Base-by-base conservation (phyloP, 2,329 filamentous ascomycete genomes). In the Lasiodiplodia hormozganensis region DNA sequence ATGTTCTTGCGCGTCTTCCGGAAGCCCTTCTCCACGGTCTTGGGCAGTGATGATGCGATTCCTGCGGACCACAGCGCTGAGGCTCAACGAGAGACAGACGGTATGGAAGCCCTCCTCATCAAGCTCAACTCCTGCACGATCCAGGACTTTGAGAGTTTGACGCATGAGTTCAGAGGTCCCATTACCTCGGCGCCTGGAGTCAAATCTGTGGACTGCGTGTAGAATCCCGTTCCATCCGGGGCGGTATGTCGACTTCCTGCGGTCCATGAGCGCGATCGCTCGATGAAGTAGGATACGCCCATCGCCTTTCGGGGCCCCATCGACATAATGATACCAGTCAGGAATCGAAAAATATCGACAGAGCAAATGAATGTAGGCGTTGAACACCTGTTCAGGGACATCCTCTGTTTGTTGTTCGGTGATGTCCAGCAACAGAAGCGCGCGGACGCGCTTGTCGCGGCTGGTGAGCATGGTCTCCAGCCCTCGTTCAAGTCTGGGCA, bases 311-410 rank as follows among this genome's bases (percentile, higher is more conserved):
- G 12, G 31, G 1, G 7, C 28, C 23, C 18, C 16, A 11, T 18
- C 25, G 8, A n/a, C 47, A 4, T n/a, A 43, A 49, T 64, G 60
- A n/a, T 38, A 64, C 3, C 16, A 11, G 28, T 76, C 76, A 64
- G 76, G 73, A 0, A 70, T 72, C 21, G 72, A 77, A 21, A 73
- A 76, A 53, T 81, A 74, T 31, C 80, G 77, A 70, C 83, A 85
- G n/a, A 87, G 77, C n/a, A 86, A 75, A 23, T 73, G 67, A 58
- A 90, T 80, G 72, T 86, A 89, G 3, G 86, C 84, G 7, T 79
- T 77, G 68, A 90, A 83, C 1, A 85, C 68, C 53, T 73, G 68
- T 21, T 77, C 68, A 1, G 81, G 7, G 83, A 71, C 34, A 70
- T 68, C 36, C 73, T 70, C 25, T 83, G 73, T 4, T 72, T 70